These are phyloP conservation scores for Udeniomyces megalosporus DNA, from an alignment of 768 basidiomycete species.

Conservation along the genomic window DNA sequence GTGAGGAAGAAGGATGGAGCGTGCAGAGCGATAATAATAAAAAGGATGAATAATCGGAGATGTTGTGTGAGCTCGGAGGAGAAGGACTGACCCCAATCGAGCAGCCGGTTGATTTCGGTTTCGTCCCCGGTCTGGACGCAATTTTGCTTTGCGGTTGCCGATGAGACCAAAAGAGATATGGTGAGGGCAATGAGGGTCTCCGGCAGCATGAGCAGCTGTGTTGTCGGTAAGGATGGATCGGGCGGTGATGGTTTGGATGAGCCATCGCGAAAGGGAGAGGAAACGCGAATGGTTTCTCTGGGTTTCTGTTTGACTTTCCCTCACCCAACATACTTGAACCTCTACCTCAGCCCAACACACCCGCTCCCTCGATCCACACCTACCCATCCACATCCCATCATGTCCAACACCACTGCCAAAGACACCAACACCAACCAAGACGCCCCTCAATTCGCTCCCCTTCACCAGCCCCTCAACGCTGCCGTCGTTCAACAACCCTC, in stretches of 20 bases:
- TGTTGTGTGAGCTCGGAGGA: too few species aligned
- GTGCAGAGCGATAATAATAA: neutral
- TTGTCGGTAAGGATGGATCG: neutral
- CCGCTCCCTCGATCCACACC: too few species aligned
- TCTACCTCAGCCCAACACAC: too few species aligned
- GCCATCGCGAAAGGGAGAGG: neutral
- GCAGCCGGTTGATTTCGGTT: slow-evolving; percentile 15
- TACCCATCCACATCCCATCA: too few species aligned
- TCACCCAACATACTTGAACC: slow-evolving; percentile 34
- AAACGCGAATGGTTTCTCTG: slow-evolving; percentile 43
- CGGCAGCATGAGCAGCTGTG: neutral
- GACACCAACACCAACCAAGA: slow-evolving; percentile 9
- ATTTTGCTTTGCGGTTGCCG: too few species aligned
- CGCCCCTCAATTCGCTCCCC: slow-evolving; percentile 57
- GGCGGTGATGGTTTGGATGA: neutral
- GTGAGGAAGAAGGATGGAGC: too few species aligned
- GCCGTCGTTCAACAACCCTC: slow-evolving; percentile 63
- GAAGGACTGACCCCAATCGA: slow-evolving; percentile 12
- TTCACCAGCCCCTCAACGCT: slow-evolving; percentile 70
- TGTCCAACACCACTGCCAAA: too few species aligned
- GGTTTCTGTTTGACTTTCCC: slow-evolving; percentile 41
- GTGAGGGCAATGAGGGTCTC: neutral
- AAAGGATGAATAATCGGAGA: neutral
- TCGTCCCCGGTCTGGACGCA: slow-evolving; percentile 15
- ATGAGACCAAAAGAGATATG: neutral